phyloP scores from a whole-genome alignment of 371 early-diverging fungal genomes.

The Capniomyces stellatus region DNA sequence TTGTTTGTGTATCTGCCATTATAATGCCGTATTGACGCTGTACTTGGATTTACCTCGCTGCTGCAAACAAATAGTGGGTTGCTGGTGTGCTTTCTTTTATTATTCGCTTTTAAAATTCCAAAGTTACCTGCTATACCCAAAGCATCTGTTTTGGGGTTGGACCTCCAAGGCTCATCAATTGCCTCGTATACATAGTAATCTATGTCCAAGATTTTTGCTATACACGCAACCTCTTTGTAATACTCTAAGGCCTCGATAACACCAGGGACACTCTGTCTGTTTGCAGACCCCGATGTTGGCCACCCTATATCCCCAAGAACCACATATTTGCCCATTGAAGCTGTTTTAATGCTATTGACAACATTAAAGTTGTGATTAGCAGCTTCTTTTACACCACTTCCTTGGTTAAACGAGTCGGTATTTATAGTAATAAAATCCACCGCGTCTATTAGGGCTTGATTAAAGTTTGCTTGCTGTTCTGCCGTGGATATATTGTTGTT shows the following conservation, averaged over 20 bases:
- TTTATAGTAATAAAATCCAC: constrained; percentile 45
- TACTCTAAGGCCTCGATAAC: constrained; percentile 25
- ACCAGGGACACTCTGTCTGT: constrained; percentile 28
- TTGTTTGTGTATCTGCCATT: too few species aligned
- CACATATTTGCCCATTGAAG: constrained; percentile 28
- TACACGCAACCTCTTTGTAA: constrained; percentile 23
- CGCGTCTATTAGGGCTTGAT: constrained; percentile 25
- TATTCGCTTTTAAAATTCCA: constrained; percentile 26
- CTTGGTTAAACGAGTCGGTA: constrained; percentile 50
- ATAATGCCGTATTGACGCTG: too few species aligned
- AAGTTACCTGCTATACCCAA: constrained; percentile 42
- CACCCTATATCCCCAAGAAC: constrained; percentile 44
- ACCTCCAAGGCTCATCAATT: constrained; percentile 41
- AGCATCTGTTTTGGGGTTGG: constrained; percentile 12
- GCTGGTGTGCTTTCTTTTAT: background rate
- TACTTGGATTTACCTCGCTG: too few species aligned
- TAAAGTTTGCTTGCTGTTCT: constrained; percentile 35
- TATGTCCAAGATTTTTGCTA: constrained; percentile 21
- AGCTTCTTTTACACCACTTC: constrained; percentile 28
- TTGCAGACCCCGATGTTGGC: constrained; percentile 35
- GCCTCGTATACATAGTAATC: constrained; percentile 41
- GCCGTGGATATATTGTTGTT: constrained; percentile 30
- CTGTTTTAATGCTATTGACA: constrained; percentile 24
- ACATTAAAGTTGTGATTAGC: constrained; percentile 27
- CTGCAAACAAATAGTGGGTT: constrained; percentile 1